These are phyloP conservation scores for Arthrobotrys conoides DNA, from an alignment of 2,329 filamentous ascomycete species.

Conservation along the genomic window DNA sequence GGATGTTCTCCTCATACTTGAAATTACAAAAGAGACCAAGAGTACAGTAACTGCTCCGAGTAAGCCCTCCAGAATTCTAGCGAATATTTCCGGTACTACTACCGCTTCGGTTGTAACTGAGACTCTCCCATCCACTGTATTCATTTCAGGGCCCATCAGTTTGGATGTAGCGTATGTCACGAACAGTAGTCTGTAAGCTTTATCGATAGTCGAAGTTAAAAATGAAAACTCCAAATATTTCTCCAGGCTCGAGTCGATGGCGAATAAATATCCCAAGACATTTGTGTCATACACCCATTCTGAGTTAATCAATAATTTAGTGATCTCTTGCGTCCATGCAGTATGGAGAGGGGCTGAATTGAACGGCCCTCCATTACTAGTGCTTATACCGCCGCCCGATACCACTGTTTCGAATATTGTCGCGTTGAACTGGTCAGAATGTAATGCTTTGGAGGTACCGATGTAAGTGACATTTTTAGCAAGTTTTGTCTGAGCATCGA, in stretches of 20 bases:
- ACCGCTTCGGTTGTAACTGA: constrained; percentile 65
- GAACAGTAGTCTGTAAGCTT: constrained; percentile 61
- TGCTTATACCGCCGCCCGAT: constrained; percentile 15
- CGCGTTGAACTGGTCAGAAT: constrained; percentile 18
- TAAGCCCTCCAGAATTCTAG: constrained; percentile 66
- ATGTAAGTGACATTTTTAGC: constrained; percentile 46
- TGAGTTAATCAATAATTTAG: constrained; percentile 21
- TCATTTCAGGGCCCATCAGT: constrained; percentile 21
- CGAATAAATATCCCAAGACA: constrained; percentile 50
- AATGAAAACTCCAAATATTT: constrained; percentile 42
- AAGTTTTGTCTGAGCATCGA: constrained; percentile 48
- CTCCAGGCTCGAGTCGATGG: constrained; percentile 37
- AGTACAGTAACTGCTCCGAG: constrained; percentile 64
- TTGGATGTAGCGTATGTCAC: constrained; percentile 36
- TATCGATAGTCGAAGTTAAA: constrained; percentile 40
- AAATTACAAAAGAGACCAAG: constrained; percentile 63
- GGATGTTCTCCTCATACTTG: constrained; percentile 61
- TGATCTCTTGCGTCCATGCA: constrained; percentile 15
- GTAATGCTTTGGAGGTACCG: constrained; percentile 7
- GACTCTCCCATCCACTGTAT: constrained; percentile 56
- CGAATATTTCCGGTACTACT: constrained; percentile 66
- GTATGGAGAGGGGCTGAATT: neutral
- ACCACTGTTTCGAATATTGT: constrained; percentile 43
- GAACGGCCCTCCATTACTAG: constrained; percentile 22
- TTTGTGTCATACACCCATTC: constrained; percentile 45